Evolutionary conservation across 176 grass and related monocot species (phyloP).

Genomic region (maize (Zea mays)): Zm-B73-REFERENCE-NAM-5.0 NC_050104.1:37175501-37176000

Average conservation of each 20-base stretch:
- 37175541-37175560: background rate
- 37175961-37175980: slow-evolving; percentile 83
- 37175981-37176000: slow-evolving; percentile 94
- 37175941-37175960: slow-evolving; percentile 68
- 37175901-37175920: slow-evolving; percentile 8
- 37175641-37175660: background rate
- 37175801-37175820: background rate
- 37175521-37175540: background rate
- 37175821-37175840: background rate
- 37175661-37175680: background rate
- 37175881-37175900: background rate
- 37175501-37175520: background rate
- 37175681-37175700: background rate
- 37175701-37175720: background rate
- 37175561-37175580: background rate
- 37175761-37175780: background rate
- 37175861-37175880: slow-evolving; percentile 16
- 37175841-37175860: slow-evolving; percentile 10
- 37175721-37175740: background rate
- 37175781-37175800: background rate
- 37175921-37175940: slow-evolving; percentile 70
- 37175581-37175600: background rate
- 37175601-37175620: background rate
- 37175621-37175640: background rate
- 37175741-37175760: background rate